Conservation (phyloP, 1,284 basidiomycete species). For the Afroboletus lepidellus region DNA sequence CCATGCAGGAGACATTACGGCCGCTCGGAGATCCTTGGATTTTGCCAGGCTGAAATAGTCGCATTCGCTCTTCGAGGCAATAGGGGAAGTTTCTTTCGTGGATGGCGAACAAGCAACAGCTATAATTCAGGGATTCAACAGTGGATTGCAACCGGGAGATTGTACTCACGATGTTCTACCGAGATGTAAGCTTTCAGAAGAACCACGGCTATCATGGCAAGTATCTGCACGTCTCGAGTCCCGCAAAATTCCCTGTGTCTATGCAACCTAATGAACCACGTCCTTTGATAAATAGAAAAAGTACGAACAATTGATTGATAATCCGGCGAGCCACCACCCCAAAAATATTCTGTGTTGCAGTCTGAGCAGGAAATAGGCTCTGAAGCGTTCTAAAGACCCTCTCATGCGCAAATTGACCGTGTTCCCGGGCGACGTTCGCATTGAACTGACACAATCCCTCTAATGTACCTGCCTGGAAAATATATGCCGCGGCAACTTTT, state of each 20-base stretch:
- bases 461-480: conserved; percentile 47
- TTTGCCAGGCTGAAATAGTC: conserved; percentile 53
- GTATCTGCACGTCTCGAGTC: conserved; percentile 76
- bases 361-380: conserved; percentile 45
- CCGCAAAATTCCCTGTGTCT: conserved; percentile 67
- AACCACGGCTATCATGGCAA: conserved; percentile 74
- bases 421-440: conserved; percentile 54
- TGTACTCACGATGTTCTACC: conserved; percentile 27
- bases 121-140: not conserved
- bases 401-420: conserved; percentile 69
- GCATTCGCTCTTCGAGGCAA: conserved; percentile 20
- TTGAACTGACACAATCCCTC: conserved; percentile 59
- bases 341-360: conserved; percentile 18
- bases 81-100: conserved; percentile 20
- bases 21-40: conserved; percentile 32
- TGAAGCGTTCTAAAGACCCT: conserved; percentile 67
- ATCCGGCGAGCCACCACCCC: conserved; percentile 36
- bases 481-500: conserved; percentile 64
- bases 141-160: not conserved
- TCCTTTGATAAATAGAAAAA: not conserved
- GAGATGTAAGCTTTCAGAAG: conserved; percentile 49
- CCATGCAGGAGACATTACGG: conserved; percentile 34
- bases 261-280: conserved; percentile 9
- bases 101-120: conserved; percentile 16
- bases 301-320: conserved; percentile 46